Evolutionary conservation across 148 eudicot species (phyloP).

Genomic region (Gaultheria prostrata): DNA sequence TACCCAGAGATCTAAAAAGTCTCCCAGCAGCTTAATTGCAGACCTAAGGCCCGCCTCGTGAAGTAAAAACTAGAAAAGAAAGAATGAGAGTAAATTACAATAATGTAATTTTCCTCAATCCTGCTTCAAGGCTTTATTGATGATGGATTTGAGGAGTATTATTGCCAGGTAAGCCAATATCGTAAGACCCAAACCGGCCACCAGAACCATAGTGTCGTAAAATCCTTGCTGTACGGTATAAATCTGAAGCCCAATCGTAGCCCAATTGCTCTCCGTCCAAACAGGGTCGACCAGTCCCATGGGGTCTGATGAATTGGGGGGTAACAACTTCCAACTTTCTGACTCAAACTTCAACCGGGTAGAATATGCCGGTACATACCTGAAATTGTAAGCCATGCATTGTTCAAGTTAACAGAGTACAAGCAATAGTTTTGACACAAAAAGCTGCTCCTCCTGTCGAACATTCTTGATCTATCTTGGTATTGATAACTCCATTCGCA

Average conservation of each 20-base stretch:
- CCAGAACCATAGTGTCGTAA: slow-evolving; percentile 56
- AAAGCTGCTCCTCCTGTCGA: not conserved
- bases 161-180: slow-evolving; percentile 54
- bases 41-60: not conserved
- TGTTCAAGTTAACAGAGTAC: not conserved
- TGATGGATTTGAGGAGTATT: slow-evolving; percentile 44
- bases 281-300: slow-evolving; percentile 68
- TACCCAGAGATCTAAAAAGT: not conserved
- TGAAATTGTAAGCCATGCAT: slow-evolving; percentile 27
- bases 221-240: slow-evolving; percentile 53
- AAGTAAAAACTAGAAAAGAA: not conserved
- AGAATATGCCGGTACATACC: slow-evolving; percentile 91
- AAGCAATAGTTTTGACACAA: not conserved
- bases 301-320: slow-evolving; percentile 63
- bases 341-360: slow-evolving; percentile 76
- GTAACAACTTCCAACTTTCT: slow-evolving; percentile 65
- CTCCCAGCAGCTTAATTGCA: not conserved
- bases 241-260: slow-evolving; percentile 48
- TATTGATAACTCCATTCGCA: not conserved
- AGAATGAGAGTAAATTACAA: not conserved
- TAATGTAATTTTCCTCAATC: slow-evolving; percentile 37
- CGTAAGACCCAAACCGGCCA: slow-evolving; percentile 62
- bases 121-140: slow-evolving; percentile 66
- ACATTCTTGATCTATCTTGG: not conserved
- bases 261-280: slow-evolving; percentile 99